Percentiles rank a stretch among this genome's conserved stretches.
Evolutionary conservation across 2,329 filamentous ascomycete species (phyloP).

Genomic region (Neofusicoccum umdonicola): DNA sequence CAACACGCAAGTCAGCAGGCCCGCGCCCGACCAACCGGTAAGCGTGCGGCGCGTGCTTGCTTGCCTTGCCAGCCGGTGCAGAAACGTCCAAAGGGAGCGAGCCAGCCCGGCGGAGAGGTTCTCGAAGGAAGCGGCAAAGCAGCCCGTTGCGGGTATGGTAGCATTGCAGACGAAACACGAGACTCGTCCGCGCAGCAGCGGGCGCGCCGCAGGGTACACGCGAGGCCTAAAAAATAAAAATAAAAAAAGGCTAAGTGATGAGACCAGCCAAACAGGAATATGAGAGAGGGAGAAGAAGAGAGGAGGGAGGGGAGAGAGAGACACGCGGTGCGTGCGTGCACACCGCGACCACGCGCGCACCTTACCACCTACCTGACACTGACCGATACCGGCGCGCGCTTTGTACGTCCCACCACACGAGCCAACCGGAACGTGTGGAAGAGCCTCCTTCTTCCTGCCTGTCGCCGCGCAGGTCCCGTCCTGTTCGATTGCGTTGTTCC

Average conservation of each 20-base stretch:
- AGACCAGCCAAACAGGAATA: no score
- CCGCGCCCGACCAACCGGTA: background rate
- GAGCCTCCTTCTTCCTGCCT: background rate
- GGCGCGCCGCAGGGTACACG: background rate
- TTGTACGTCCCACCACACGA: background rate
- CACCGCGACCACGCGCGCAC: no score
- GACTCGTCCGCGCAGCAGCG: background rate
- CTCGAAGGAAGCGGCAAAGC: background rate
- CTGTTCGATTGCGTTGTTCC: no score
- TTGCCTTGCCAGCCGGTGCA: background rate
- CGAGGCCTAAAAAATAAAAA: background rate
- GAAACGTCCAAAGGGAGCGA: background rate
- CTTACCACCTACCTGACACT: background rate
- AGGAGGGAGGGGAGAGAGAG: no score
- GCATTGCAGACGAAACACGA: constrained; percentile 13
- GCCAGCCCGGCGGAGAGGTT: background rate
- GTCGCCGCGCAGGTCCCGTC: no score
- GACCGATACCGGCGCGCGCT: background rate
- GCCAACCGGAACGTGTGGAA: background rate
- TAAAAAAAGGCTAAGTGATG: background rate
- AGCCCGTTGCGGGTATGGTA: background rate
- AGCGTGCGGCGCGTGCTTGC: background rate
- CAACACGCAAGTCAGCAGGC: no score
- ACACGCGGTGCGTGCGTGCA: no score
- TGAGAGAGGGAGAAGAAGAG: no score